Evolutionary conservation across 106 monocot species (phyloP).

Genomic region (Agapanthus africanus): DNA sequence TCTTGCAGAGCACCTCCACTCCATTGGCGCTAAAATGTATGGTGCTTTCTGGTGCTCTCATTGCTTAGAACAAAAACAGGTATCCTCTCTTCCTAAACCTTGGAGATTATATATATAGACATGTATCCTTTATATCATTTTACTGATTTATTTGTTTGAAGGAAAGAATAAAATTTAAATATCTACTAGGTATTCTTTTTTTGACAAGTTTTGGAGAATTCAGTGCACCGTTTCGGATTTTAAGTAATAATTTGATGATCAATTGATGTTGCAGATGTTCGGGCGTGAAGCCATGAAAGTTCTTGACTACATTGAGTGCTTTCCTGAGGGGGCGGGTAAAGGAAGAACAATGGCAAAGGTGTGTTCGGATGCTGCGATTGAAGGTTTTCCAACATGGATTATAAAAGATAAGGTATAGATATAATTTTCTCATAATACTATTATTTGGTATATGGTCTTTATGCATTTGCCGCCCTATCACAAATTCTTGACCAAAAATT

Average conservation of each 20-base stretch:
- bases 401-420: constrained; percentile 43
- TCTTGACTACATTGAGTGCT: constrained; percentile 65
- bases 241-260: neutral
- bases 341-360: constrained; percentile 37
- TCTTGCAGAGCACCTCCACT: constrained; percentile 75
- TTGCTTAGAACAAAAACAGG: constrained; percentile 96
- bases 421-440: neutral
- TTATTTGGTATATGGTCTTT: neutral
- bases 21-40: constrained; percentile 97
- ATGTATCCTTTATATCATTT: neutral
- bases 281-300: constrained; percentile 50
- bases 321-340: constrained; percentile 58
- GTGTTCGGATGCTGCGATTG: constrained; percentile 33
- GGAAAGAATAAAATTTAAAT: neutral
- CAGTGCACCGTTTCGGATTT: neutral
- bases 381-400: constrained; percentile 74
- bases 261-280: constrained; percentile 38
- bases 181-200: neutral
- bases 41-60: constrained; percentile 99
- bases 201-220: neutral
- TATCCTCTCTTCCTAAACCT: constrained; percentile 8
- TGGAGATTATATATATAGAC: neutral
- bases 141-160: neutral
- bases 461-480: neutral
- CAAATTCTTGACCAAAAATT: too few relatives aligned